Percentiles rank a stretch among this genome's conserved stretches.
Conservation (phyloP, 768 basidiomycete species). For the Dictyophora rubrovolvata region DNA sequence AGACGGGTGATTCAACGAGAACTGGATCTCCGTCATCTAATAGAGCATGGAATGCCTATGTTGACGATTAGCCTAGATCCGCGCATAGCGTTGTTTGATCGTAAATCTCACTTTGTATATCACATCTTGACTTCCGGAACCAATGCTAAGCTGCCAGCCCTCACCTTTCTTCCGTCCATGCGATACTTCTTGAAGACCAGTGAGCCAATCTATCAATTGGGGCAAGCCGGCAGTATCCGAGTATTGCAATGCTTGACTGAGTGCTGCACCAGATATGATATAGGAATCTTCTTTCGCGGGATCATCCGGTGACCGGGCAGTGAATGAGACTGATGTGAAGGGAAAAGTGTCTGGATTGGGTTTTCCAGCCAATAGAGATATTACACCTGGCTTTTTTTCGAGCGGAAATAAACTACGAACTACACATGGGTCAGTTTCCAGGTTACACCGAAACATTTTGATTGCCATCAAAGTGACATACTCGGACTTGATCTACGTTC, state of each 20-base stretch:
- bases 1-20: conserved; percentile 74
- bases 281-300: conserved; percentile 37
- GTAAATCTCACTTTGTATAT: conserved; percentile 60
- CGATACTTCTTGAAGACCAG: conserved; percentile 54
- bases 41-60: conserved; percentile 58
- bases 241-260: conserved; percentile 68
- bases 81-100: background rate
- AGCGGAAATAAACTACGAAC: conserved; percentile 63
- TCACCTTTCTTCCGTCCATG: conserved; percentile 55
- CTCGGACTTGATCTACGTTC: conserved; percentile 55
- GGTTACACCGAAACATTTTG: conserved; percentile 35
- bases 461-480: conserved; percentile 21
- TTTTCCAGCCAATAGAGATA: conserved; percentile 83
- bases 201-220: conserved; percentile 57
- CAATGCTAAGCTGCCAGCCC: conserved; percentile 71
- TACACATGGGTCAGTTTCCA: conserved; percentile 17
- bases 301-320: conserved; percentile 37
- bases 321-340: conserved; percentile 69
- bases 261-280: conserved; percentile 45
- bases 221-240: conserved; percentile 60
- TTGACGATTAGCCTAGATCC: background rate
- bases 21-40: conserved; percentile 73
- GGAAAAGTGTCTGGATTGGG: conserved; percentile 90
- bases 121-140: conserved; percentile 81
- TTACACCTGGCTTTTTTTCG: conserved; percentile 66